These are phyloP conservation scores for Chenopodium album DNA, from an alignment of 148 eudicot genomes.

Conservation along the genomic window DNA sequence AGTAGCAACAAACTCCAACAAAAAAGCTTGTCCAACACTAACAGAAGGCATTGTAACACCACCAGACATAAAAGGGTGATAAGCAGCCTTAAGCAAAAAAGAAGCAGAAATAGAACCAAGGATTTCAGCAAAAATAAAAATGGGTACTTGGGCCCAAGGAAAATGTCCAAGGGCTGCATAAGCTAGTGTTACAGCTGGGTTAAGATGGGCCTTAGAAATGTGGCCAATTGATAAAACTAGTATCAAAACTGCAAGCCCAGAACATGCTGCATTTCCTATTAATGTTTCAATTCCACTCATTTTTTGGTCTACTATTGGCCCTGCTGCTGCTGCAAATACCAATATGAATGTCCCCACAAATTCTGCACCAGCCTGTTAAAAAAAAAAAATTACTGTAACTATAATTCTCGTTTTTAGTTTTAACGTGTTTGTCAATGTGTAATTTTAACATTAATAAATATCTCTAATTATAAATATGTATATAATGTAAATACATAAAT, in stretches of 20 bases:
- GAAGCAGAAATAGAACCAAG: conserved; percentile 30
- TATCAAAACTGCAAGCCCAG: conserved; percentile 39
- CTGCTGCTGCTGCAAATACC: conserved; percentile 41
- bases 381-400: too few relatives aligned
- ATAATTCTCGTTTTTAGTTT: too few relatives aligned
- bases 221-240: conserved; percentile 35
- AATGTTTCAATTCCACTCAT: conserved; percentile 31
- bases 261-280: conserved; percentile 40
- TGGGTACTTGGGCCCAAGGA: conserved; percentile 42
- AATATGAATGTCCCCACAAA: conserved; percentile 43
- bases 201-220: conserved; percentile 45
- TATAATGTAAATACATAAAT: too few relatives aligned
- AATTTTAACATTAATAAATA: too few relatives aligned
- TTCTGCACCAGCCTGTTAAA: conserved; percentile 34
- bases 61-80: conserved; percentile 37
- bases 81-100: conserved; percentile 36
- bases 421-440: too few relatives aligned
- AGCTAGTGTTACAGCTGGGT: conserved; percentile 45
- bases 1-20: conserved; percentile 38
- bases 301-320: conserved; percentile 39
- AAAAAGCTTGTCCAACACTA: conserved; percentile 30
- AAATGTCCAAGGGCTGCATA: conserved; percentile 34
- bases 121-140: conserved; percentile 28
- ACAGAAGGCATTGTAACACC: conserved; percentile 39
- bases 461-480: too few relatives aligned